Percentiles rank a stretch among this genome's conserved stretches.
phyloP scores from a whole-genome alignment of 176 grass and related monocot species.

The Cenchrus purpureus region DNA sequence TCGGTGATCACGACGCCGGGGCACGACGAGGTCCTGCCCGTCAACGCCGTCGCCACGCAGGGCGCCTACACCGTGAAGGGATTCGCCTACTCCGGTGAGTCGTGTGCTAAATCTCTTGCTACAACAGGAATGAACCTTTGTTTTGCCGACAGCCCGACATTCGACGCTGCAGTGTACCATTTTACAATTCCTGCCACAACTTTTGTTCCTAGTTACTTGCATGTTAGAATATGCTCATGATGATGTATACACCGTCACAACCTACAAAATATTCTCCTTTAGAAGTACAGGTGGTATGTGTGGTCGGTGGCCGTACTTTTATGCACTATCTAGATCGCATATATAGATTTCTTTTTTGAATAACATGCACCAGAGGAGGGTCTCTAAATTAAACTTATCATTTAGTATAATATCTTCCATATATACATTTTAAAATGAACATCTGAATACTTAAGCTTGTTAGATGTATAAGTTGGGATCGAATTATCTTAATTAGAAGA shows the following conservation, averaged over 20 bases:
- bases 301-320: not conserved
- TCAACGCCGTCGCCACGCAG: constrained; percentile 75
- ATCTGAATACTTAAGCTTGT: no score
- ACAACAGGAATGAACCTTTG: not conserved
- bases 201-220: not conserved
- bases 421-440: no score
- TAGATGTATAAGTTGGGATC: not conserved
- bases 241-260: not conserved
- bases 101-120: not conserved
- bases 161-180: not conserved
- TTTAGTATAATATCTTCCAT: no score
- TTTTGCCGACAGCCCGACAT: not conserved
- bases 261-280: not conserved
- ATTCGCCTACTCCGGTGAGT: constrained; percentile 93
- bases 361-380: not conserved
- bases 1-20: constrained; percentile 89
- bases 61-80: constrained; percentile 71
- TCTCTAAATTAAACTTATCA: not conserved
- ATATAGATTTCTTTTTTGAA: not conserved
- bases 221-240: not conserved
- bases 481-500: not conserved
- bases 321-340: not conserved
- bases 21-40: constrained; percentile 90
- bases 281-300: not conserved
- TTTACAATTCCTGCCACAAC: not conserved